A percentile compares a stretch with the other conserved stretches of the same genome.
These are phyloP conservation scores for Saccharomyces hybrid DNA, from an alignment of 1,139 yeast species.

Conservation along the genomic window DNA sequence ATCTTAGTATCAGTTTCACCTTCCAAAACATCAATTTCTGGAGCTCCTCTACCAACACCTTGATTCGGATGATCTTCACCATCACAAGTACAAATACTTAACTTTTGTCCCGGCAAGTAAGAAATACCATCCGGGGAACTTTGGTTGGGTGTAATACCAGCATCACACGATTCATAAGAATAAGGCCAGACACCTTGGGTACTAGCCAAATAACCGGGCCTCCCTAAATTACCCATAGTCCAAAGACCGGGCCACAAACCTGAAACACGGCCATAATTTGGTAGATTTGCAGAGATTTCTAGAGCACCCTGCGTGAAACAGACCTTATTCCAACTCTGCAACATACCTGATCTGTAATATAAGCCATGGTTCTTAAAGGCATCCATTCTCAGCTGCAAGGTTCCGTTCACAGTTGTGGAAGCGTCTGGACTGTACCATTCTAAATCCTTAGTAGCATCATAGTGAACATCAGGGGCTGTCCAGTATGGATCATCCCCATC, in stretches of 20 bases:
- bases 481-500: conserved; percentile 79
- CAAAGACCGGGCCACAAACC: conserved; percentile 89
- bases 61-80: conserved; percentile 72
- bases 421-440: conserved; percentile 91
- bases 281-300: conserved; percentile 61
- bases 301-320: conserved; percentile 72
- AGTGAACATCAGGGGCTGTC: conserved; percentile 65
- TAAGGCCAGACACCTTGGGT: conserved; percentile 89
- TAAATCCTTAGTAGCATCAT: conserved; percentile 70
- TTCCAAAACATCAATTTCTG: conserved; percentile 78
- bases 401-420: conserved; percentile 56
- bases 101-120: conserved; percentile 66
- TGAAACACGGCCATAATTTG: conserved; percentile 56
- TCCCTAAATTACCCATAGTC: conserved; percentile 77
- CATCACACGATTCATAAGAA: conserved; percentile 68
- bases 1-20: conserved; percentile 49
- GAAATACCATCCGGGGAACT: conserved; percentile 73
- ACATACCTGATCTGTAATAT: conserved; percentile 73
- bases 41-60: conserved; percentile 79
- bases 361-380: conserved; percentile 63
- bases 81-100: conserved; percentile 59
- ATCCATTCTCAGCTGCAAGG: conserved; percentile 56
- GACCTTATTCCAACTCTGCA: conserved; percentile 73
- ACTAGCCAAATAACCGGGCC: conserved; percentile 72
- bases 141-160: conserved; percentile 81